Conservation (phyloP, 495 filamentous ascomycete genomes). For the Penicillium atrosanguineum region DNA sequence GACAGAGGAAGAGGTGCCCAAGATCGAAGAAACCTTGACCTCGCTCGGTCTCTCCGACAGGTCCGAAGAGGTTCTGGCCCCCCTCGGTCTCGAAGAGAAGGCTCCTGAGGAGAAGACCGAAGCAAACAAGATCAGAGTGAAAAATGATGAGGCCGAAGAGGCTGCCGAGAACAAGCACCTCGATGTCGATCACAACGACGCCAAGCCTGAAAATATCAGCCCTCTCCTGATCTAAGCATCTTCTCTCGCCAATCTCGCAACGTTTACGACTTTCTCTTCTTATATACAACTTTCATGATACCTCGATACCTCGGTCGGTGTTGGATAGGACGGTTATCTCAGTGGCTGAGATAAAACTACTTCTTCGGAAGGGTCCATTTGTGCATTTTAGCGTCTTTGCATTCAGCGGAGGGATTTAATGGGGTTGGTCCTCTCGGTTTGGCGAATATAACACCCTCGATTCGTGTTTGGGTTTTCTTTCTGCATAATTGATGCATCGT, state of each 20-base stretch:
- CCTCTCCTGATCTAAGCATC: background rate
- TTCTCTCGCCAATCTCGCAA: background rate
- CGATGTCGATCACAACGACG: background rate
- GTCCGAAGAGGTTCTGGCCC: background rate
- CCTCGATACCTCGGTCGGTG: background rate
- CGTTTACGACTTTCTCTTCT: background rate
- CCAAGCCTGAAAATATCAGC: background rate
- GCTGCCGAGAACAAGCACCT: background rate
- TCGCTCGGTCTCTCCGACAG: background rate
- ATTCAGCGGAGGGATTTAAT: constrained; percentile 6
- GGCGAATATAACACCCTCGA: background rate
- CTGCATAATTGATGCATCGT: background rate
- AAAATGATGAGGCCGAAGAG: background rate
- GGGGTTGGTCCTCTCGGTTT: background rate
- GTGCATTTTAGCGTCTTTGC: constrained; percentile 11
- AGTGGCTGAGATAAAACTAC: background rate
- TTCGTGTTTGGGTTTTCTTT: background rate
- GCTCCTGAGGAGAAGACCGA: background rate
- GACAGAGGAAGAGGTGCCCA: background rate
- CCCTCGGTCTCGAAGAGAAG: background rate
- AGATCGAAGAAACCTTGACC: background rate
- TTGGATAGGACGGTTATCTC: background rate
- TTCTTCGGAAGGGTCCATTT: background rate
- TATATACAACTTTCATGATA: constrained; percentile 3
- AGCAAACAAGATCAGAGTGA: background rate